phyloP scores from a whole-genome alignment of 768 basidiomycete genomes.

The Podaxis mareebaensis region DNA sequence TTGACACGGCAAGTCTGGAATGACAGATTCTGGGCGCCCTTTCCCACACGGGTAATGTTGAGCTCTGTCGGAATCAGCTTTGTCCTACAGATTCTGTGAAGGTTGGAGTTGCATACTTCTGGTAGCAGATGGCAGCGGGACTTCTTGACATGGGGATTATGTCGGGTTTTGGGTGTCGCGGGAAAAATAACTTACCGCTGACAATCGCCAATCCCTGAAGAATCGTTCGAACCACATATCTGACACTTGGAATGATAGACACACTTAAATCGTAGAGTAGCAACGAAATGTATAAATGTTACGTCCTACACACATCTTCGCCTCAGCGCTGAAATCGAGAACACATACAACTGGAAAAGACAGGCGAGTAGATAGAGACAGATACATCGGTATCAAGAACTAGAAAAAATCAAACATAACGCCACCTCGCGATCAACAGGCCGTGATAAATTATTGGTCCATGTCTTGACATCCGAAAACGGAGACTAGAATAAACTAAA shows the following conservation, averaged over 20 bases:
- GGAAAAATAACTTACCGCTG: no score
- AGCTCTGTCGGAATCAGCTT: not conserved
- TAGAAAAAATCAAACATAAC: no score
- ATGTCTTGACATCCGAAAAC: not conserved
- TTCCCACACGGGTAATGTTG: not conserved
- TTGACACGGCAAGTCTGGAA: not conserved
- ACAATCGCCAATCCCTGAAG: no score
- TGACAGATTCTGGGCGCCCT: not conserved
- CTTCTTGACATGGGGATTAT: not conserved
- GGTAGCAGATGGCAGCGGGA: not conserved
- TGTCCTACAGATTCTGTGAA: slow-evolving; percentile 3
- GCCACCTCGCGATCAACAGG: slow-evolving; percentile 1
- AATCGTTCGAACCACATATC: no score
- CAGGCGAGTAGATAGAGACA: not conserved
- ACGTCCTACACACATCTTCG: not conserved
- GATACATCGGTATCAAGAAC: not conserved
- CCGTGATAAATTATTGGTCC: slow-evolving; percentile 11
- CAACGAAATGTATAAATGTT: not conserved
- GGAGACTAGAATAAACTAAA: not conserved
- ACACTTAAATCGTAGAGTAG: not conserved
- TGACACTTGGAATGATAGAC: not conserved
- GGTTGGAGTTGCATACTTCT: not conserved
- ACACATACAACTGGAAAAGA: not conserved
- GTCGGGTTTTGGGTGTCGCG: no score
- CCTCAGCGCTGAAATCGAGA: not conserved